phyloP scores from a whole-genome alignment of 768 basidiomycete genomes.

The Suillus variegatus region DNA sequence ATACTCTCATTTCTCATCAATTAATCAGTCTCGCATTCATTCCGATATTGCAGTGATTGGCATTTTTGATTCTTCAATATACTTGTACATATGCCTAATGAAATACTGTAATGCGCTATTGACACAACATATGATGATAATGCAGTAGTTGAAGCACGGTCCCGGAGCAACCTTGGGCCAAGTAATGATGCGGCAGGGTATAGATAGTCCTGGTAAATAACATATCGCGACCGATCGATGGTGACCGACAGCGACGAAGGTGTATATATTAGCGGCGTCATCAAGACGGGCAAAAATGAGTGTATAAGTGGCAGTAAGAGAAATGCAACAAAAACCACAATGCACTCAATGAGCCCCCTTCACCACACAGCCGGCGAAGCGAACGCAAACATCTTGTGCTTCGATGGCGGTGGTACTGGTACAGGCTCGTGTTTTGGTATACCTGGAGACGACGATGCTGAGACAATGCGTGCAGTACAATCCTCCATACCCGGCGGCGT shows the following conservation, averaged over 20 bases:
- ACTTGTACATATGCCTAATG: conserved; percentile 36
- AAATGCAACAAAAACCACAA: conserved; percentile 18
- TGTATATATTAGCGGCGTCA: conserved; percentile 29
- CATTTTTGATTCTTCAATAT: conserved; percentile 28
- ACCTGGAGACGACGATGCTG: conserved; percentile 39
- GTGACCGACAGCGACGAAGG: conserved; percentile 11
- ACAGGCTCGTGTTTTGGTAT: conserved; percentile 24
- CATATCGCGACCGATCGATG: conserved; percentile 17
- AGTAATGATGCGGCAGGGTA: conserved; percentile 21
- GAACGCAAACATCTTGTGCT: conserved; percentile 65
- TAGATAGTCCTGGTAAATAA: conserved; percentile 37
- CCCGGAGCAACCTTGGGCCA: conserved; percentile 6
- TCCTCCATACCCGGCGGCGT: conserved; percentile 58
- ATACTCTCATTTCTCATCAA: conserved; percentile 1
- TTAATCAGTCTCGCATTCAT: background rate
- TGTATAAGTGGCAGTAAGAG: conserved; percentile 22
- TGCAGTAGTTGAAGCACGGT: conserved; percentile 18
- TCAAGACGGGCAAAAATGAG: conserved; percentile 29
- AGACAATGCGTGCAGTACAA: conserved; percentile 47
- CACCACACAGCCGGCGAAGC: conserved; percentile 66
- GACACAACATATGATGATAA: conserved; percentile 36
- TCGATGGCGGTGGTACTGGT: conserved; percentile 37
- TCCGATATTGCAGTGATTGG: conserved; percentile 18
- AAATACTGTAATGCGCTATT: conserved; percentile 35
- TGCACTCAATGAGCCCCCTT: conserved; percentile 48